Base-by-base conservation (phyloP, 2,329 filamentous ascomycete species). In the Juglanconis sp. region DNA sequence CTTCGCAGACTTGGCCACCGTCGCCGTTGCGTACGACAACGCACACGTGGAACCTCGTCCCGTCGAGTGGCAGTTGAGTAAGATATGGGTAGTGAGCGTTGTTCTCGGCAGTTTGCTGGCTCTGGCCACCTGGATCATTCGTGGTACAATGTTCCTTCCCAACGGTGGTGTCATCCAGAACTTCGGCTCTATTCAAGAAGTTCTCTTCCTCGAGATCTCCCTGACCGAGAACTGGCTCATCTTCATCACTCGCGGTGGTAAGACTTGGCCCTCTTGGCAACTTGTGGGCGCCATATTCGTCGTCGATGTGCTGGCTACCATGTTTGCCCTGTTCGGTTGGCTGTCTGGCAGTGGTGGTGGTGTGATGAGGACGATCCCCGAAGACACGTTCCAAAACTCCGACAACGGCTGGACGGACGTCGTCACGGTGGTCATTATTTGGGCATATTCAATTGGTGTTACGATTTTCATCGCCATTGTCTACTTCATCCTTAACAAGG, bases 141-240 rank as follows among this genome's bases (percentile, higher is more conserved):
- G 88, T 69, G 89, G 84, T 56, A 82, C 88, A 53, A 76, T 91
- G 70, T 91, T 86, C 81, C 75, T 91, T 24, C 76, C 78, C 62
- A 85, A 84, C 73, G 89, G 89, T 71, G 89, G 89, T 80, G 80
- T 92, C 69, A 85, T 92, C 70, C 82, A 90, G 77, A 88, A 89
- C 78, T 91, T 84, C 70, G 89, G 88, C 72, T 86, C 85, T 68
- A 82, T 90, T 65, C 88, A 92, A 77, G 87, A 89, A 70, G 87
- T 91, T 62, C 76, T 91, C 62, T 91, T 91, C 78, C 82, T 91
- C 49, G 81, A 91, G 71, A 87, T 91, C 68, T 85, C 87, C 5
- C 79, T 91, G 40, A 88, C 88, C 15, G 87, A 91, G 77, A 91
- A 90, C 72, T 91, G 88, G 88, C 81, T 91, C 61, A 91, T 91